Evolutionary conservation across 805 yeast species (phyloP).

Genomic region (Teunomyces panamensis): DNA sequence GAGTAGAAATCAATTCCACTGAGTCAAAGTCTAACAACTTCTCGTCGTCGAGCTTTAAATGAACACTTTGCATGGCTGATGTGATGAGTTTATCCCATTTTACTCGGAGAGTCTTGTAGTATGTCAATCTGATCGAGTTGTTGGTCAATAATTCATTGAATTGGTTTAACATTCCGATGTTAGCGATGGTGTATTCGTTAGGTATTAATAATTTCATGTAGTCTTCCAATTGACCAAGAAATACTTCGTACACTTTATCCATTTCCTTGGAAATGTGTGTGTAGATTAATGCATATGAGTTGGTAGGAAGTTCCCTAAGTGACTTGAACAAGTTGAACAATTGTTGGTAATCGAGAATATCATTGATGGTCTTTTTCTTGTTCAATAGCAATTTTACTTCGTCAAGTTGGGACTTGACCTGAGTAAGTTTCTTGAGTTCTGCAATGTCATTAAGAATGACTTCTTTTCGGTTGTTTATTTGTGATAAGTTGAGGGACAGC

Average conservation of each 20-base stretch:
- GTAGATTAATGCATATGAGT: slow-evolving; percentile 2
- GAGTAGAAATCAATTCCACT: not conserved
- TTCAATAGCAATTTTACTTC: slow-evolving; percentile 7
- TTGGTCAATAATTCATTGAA: slow-evolving; percentile 9
- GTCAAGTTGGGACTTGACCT: not conserved
- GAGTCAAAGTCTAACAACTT: slow-evolving; percentile 7
- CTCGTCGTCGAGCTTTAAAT: slow-evolving; percentile 6
- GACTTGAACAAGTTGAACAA: slow-evolving; percentile 8
- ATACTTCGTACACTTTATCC: slow-evolving; percentile 3
- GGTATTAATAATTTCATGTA: slow-evolving; percentile 21
- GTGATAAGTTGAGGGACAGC: slow-evolving; percentile 7
- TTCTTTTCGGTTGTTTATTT: slow-evolving; percentile 7
- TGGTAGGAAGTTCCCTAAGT: not conserved
- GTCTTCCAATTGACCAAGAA: slow-evolving; percentile 13
- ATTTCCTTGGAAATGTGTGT: slow-evolving; percentile 5
- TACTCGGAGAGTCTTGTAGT: slow-evolving; percentile 7
- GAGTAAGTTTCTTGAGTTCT: not conserved
- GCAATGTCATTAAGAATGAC: slow-evolving; percentile 4
- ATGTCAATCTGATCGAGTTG: slow-evolving; percentile 7
- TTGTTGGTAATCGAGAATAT: slow-evolving; percentile 13
- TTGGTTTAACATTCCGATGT: slow-evolving; percentile 9
- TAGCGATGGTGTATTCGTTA: slow-evolving; percentile 9
- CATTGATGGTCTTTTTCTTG: slow-evolving; percentile 8
- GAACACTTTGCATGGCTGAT: slow-evolving; percentile 5
- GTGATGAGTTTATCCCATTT: slow-evolving; percentile 13